phyloP scores from a whole-genome alignment of 306 rosid genomes.

The Arachis stenosperma region DNA sequence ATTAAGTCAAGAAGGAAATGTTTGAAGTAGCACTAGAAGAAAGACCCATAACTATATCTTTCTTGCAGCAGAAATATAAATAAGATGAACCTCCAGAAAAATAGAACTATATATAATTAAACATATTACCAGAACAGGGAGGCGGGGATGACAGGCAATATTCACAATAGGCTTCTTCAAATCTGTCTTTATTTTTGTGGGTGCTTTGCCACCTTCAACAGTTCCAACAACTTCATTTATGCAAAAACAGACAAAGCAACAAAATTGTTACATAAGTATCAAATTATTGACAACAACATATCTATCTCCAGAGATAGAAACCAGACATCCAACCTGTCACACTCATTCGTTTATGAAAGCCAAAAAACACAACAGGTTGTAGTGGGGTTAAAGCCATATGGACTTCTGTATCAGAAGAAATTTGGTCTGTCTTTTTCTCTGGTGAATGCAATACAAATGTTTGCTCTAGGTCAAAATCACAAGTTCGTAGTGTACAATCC shows the following conservation, averaged over 20 bases:
- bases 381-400: conserved; percentile 95
- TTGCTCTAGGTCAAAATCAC: conserved; percentile 98
- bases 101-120: conserved; percentile 14
- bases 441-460: conserved; percentile 95
- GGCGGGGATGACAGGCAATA: conserved; percentile 99
- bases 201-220: conserved; percentile 93
- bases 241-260: conserved; percentile 39
- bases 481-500: conserved; percentile 96
- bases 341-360: conserved; percentile 91
- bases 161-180: conserved; percentile 95
- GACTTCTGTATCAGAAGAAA: conserved; percentile 86
- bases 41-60: conserved; percentile 10
- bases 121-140: conserved; percentile 72
- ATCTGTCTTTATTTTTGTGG: conserved; percentile 96
- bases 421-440: conserved; percentile 80
- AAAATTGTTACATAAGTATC: conserved; percentile 7
- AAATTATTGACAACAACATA: conserved; percentile 23
- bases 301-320: conserved; percentile 6
- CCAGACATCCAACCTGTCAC: conserved; percentile 75
- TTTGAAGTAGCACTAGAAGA: conserved; percentile 31
- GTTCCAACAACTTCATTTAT: conserved; percentile 92
- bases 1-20: conserved; percentile 26
- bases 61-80: conserved; percentile 32
- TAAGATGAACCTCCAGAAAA: conserved; percentile 29
- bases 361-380: conserved; percentile 88